Evolutionary conservation across 202 grass and related monocot genomes (phyloP).

Genomic region (Dendrocalamus latiflorus): DNA sequence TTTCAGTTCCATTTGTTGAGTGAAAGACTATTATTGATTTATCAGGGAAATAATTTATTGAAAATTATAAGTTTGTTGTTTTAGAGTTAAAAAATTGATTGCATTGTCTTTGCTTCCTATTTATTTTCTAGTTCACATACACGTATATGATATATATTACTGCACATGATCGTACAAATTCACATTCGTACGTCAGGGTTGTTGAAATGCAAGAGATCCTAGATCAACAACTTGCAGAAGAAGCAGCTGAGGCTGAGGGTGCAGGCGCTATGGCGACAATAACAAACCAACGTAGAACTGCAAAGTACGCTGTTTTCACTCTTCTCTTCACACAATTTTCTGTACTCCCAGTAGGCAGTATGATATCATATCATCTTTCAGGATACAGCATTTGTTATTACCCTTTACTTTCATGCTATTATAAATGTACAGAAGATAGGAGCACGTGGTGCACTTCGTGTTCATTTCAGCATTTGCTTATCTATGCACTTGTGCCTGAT

Average conservation of each 20-base stretch:
- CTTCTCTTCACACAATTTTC: constrained; percentile 1
- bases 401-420: constrained; percentile 17
- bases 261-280: constrained; percentile 76
- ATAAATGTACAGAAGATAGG: background rate
- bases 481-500: background rate
- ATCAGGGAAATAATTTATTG: constrained; percentile 10
- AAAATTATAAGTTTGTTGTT: background rate
- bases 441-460: background rate
- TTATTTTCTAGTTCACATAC: constrained; percentile 8
- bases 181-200: constrained; percentile 56
- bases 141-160: background rate
- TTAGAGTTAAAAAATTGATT: background rate
- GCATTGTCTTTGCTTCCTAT: background rate
- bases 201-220: constrained; percentile 99
- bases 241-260: constrained; percentile 96
- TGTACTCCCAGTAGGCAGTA: background rate
- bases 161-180: constrained; percentile 19
- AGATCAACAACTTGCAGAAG: constrained; percentile 97
- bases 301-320: constrained; percentile 55
- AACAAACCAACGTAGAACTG: constrained; percentile 81
- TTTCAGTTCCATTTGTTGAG: background rate
- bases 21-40: background rate
- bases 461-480: background rate
- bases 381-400: constrained; percentile 9
- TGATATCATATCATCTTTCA: constrained; percentile 8